Conservation (phyloP, 169 alveolate genomes). For the Plasmodium vivax region DNA sequence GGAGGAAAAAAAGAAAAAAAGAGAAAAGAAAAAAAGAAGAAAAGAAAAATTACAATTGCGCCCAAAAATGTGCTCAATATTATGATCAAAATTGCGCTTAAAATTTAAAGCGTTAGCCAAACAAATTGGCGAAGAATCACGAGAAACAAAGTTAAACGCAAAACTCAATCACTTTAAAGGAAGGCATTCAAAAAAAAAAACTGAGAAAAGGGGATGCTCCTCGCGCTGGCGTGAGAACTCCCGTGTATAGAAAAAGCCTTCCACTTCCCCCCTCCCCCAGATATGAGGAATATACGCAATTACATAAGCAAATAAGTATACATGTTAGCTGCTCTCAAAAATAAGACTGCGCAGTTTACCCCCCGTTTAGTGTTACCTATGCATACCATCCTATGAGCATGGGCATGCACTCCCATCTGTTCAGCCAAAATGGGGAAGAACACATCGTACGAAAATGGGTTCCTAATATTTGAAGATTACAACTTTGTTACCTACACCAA, state of each 20-base stretch:
- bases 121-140: not conserved
- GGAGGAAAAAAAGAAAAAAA: not conserved
- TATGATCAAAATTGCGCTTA: not conserved
- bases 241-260: not conserved
- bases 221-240: not conserved
- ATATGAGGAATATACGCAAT: not conserved
- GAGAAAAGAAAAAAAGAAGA: not conserved
- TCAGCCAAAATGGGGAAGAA: conserved; percentile 16
- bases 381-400: not conserved
- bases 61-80: not conserved
- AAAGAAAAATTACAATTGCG: not conserved
- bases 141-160: not conserved
- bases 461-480: conserved; percentile 57
- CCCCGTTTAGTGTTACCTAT: not conserved
- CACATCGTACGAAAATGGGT: conserved; percentile 22
- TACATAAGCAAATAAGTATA: not conserved
- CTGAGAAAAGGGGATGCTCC: not conserved
- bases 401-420: not conserved
- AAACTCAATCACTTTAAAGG: not conserved
- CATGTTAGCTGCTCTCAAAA: not conserved
- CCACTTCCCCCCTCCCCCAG: not conserved
- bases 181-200: not conserved
- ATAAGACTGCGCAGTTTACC: not conserved
- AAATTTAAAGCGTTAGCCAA: not conserved
- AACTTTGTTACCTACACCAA: conserved; percentile 36